Percentiles rank a stretch among this genome's conserved stretches.
Evolutionary conservation across 305 asterid species (phyloP).

Genomic region (Fraxinus ornus): DNA sequence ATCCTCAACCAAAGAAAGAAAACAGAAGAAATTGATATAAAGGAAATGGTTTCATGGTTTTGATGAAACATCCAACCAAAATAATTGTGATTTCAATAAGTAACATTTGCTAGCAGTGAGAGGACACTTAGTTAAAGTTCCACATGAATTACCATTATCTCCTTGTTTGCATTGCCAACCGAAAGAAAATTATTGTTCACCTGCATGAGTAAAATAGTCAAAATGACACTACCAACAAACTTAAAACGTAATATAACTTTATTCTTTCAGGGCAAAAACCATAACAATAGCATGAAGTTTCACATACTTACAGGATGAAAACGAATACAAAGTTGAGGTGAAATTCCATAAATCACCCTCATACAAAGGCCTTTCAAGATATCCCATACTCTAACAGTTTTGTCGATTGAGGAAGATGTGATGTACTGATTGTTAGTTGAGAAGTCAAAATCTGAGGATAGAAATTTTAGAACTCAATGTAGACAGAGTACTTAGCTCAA

Average conservation of each 20-base stretch:
- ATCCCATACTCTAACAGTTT: slow-evolving; percentile 97
- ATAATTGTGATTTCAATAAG: neutral
- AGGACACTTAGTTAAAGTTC: slow-evolving; percentile 19
- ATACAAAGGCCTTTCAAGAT: slow-evolving; percentile 82
- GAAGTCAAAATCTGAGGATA: slow-evolving; percentile 88
- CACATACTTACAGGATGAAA: slow-evolving; percentile 83
- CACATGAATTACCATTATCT: slow-evolving; percentile 57
- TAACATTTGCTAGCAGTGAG: neutral
- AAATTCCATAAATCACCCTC: slow-evolving; percentile 87
- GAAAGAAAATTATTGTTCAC: slow-evolving; percentile 92
- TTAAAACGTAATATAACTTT: neutral
- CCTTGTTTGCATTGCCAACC: slow-evolving; percentile 86
- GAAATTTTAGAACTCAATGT: slow-evolving; percentile 24
- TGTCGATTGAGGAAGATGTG: slow-evolving; percentile 85
- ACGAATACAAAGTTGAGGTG: slow-evolving; percentile 84
- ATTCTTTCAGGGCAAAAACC: slow-evolving; percentile 6
- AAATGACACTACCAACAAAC: slow-evolving; percentile 5
- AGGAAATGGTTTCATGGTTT: neutral
- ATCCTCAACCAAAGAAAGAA: neutral
- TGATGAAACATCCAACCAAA: slow-evolving; percentile 1
- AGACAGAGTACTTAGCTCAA: slow-evolving; percentile 15
- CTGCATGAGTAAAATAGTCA: slow-evolving; percentile 39
- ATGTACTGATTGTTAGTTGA: slow-evolving; percentile 89
- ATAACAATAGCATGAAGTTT: slow-evolving; percentile 9
- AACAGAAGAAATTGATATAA: neutral